These are phyloP conservation scores for Metschnikowia amazonensis DNA, from an alignment of 805 yeast genomes.

Conservation along the genomic window DNA sequence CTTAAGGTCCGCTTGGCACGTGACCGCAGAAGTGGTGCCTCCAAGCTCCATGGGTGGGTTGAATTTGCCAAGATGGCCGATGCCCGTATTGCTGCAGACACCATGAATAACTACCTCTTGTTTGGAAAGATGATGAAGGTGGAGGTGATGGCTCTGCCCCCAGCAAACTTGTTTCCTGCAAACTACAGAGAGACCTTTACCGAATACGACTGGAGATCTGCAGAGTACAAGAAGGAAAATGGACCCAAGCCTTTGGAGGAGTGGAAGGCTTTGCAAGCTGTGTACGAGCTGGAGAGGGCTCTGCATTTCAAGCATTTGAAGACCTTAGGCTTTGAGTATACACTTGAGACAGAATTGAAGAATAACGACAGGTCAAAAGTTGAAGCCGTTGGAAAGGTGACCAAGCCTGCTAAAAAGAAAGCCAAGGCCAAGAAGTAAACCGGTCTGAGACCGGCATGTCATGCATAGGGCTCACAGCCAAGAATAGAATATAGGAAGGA, in stretches of 20 bases:
- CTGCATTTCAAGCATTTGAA: constrained; percentile 48
- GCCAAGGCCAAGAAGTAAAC: constrained; percentile 2
- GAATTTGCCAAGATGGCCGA: constrained; percentile 74
- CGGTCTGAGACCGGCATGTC: constrained; percentile 4
- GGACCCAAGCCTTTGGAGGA: constrained; percentile 52
- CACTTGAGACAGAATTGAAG: constrained; percentile 11
- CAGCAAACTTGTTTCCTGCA: constrained; percentile 46
- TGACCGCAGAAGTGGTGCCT: constrained; percentile 83
- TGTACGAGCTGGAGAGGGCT: constrained; percentile 39
- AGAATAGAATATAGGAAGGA: background rate
- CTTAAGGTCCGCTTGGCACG: constrained; percentile 76
- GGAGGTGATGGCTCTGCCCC: constrained; percentile 51
- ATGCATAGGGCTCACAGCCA: background rate
- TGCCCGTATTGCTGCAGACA: constrained; percentile 86
- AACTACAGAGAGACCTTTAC: constrained; percentile 14
- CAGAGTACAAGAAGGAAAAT: constrained; percentile 44
- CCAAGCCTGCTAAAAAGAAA: background rate
- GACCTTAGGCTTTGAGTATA: constrained; percentile 21
- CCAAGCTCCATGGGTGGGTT: constrained; percentile 88
- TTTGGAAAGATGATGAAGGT: constrained; percentile 81
- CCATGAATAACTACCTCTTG: constrained; percentile 91
- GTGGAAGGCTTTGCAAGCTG: constrained; percentile 52
- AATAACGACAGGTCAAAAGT: background rate
- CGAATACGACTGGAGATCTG: constrained; percentile 16
- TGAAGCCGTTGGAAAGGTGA: background rate